Percentiles rank a stretch among this genome's conserved stretches.
Conservation (phyloP, 768 basidiomycete species). For the Leccinum longicurvipes region DNA sequence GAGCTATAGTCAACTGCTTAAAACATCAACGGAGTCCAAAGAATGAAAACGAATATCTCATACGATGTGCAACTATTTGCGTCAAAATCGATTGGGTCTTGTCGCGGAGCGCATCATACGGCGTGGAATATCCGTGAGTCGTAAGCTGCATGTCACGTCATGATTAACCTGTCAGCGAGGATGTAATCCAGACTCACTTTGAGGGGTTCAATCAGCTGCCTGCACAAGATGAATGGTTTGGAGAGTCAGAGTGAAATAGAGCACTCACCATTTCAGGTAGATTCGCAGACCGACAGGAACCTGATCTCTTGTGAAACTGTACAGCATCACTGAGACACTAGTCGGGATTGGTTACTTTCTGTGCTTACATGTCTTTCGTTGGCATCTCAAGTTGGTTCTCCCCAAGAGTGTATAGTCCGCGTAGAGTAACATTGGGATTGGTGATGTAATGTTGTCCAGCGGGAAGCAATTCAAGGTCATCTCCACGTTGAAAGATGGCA, state of each 20-base stretch:
- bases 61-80: conserved; percentile 78
- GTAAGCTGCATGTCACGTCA: conserved; percentile 52
- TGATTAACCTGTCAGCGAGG: conserved; percentile 36
- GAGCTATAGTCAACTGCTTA: conserved; percentile 48
- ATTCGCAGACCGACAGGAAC: conserved; percentile 82
- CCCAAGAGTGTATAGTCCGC: conserved; percentile 75
- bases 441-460: conserved; percentile 86
- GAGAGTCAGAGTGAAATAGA: neutral
- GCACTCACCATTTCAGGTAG: conserved; percentile 70
- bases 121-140: conserved; percentile 80
- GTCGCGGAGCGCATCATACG: conserved; percentile 73
- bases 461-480: conserved; percentile 72
- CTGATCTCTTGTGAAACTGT: conserved; percentile 80
- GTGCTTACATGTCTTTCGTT: conserved; percentile 75
- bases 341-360: neutral
- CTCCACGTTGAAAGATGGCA: conserved; percentile 77
- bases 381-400: conserved; percentile 87
- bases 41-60: conserved; percentile 22
- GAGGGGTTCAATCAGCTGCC: conserved; percentile 51
- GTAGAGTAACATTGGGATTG: conserved; percentile 77
- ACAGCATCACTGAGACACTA: neutral
- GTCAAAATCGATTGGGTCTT: conserved; percentile 87
- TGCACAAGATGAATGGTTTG: conserved; percentile 8
- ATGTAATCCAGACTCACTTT: conserved; percentile 30
- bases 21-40: neutral